Base-by-base conservation (phyloP, 441 rosid species). In the Capsella rubella region DNA sequence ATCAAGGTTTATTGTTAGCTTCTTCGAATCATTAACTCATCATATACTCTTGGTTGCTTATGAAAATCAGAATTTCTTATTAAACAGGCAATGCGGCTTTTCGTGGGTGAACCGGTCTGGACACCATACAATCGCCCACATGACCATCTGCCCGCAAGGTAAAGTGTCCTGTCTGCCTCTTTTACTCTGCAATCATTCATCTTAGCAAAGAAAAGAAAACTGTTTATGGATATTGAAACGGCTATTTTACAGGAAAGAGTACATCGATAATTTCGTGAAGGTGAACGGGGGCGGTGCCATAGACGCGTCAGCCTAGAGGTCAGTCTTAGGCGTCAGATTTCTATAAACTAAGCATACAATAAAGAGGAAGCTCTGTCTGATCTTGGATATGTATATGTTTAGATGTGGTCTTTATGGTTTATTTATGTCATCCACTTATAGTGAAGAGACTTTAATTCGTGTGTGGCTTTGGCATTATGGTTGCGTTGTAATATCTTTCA, bases 61-160 rank as follows among this genome's bases (percentile, higher is more conserved):
- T 0, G 2, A 2, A 55, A 6, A 32, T 3, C 1, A 0, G 1
- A 56, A 2, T 10, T 0, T 11, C 4, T 16, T 35, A 0, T 35
- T 10, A 2, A 57, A 9, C 10, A 57, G 63, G 63, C 63, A 6
- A 88, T 95, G 96, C 82, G 98, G 46, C 88, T 93, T 54, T 95
- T 93, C 56, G 92, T 87, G 43, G 97, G 96, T 52, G 93, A 90
- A 65, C 98, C 99, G n/a, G 46, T 95, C 49, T 93, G 98, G 99
- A 93, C 98, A 58, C 96, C 98, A 52, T 87, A 42, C 83, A 87
- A 95, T 73, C 99, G 96, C 29, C 99, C 99, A 27, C 95, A 92
- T 5, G 99, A 95, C 75, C 86, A 93, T 82, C 86, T 89, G 21
- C 93, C 84, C 29, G 96, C 96, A 71, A 95, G 97, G 99, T 90